These are phyloP conservation scores for Aspergillus jensenii DNA, from an alignment of 2,329 filamentous ascomycete species.

Conservation along the genomic window DNA sequence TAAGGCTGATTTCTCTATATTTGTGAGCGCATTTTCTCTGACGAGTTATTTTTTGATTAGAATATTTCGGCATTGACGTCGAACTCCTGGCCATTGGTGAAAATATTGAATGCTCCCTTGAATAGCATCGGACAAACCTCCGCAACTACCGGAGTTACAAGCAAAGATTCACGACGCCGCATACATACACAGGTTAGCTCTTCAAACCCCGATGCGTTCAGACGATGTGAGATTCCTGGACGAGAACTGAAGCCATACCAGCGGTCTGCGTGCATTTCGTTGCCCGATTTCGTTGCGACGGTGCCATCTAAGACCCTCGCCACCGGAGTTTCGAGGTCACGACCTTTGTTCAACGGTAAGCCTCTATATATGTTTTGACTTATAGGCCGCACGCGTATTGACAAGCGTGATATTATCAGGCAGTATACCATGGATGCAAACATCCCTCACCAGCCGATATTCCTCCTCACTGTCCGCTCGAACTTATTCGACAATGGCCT, in stretches of 20 bases:
- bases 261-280: conserved; percentile 11
- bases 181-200: conserved; percentile 16
- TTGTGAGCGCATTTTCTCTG: conserved; percentile 7
- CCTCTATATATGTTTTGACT: not conserved
- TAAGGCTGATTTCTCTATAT: conserved; percentile 28
- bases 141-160: conserved; percentile 13
- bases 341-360: conserved; percentile 23
- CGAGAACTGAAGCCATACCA: conserved; percentile 13
- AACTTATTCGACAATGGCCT: conserved; percentile 34
- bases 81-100: conserved; percentile 47
- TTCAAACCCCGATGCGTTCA: not conserved
- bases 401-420: conserved; percentile 11
- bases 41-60: conserved; percentile 32
- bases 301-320: conserved; percentile 25
- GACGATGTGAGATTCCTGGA: not conserved
- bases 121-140: conserved; percentile 29
- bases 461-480: conserved; percentile 22
- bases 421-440: conserved; percentile 16
- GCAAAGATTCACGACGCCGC: conserved; percentile 15
- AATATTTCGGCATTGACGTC: conserved; percentile 44
- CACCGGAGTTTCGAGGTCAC: conserved; percentile 17
- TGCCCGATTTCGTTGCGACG: conserved; percentile 1
- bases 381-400: not conserved
- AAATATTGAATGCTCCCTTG: conserved; percentile 37
- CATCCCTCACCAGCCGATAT: conserved; percentile 19